Base-by-base conservation (phyloP, 495 filamentous ascomycete genomes). In the Rhizodiscina lignyota region DNA sequence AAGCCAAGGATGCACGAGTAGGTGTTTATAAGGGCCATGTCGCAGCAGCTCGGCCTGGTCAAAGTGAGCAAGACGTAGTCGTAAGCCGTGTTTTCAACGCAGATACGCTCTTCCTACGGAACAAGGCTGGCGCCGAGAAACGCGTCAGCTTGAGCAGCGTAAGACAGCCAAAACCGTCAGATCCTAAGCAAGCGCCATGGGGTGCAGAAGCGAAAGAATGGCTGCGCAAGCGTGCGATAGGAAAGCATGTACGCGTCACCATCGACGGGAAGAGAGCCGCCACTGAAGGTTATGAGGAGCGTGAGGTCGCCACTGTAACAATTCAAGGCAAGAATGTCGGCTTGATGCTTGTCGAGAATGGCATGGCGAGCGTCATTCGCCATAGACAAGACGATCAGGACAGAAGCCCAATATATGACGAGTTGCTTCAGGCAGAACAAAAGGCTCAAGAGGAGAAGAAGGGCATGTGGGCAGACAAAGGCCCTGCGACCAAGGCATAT, bases 201-300 rank as follows among this genome's bases (percentile, higher is more conserved):
- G 68, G 72, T 37, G 78, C 87, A 8, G 87, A 94, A 45, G 87
- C 91, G 12, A 96, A 96, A 62, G 91, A 99, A 54, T 96, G 80
- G 51, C 58, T 96, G 42, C 72, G 91, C 23, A 94, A 94, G 66
- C 81, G 74, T 50, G 56, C 94, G 4, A 96, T 99, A 48, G 91
- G 83, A 23, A 99, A 99, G 60, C 81, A 92, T 47, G 84, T 96
- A 29, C 75, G 74, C 53, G 67, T 94, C 21, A 75, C 68, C 15
- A 72, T 89, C 35, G 84, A 96, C 55, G 91, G 91, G 38, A 85
- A 86, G 54, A 81, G 85, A 54, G 72, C 89, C 32, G 84, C 86
- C 8, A 82, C 60, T 4, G 89, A 93, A 39, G 87, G 79, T 4
- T 99, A 79, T 45, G 87, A 94, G 51, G 89, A 86, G 53, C 77